Base-by-base conservation (phyloP, 306 rosid species). In the Sicyos baderoa region DNA sequence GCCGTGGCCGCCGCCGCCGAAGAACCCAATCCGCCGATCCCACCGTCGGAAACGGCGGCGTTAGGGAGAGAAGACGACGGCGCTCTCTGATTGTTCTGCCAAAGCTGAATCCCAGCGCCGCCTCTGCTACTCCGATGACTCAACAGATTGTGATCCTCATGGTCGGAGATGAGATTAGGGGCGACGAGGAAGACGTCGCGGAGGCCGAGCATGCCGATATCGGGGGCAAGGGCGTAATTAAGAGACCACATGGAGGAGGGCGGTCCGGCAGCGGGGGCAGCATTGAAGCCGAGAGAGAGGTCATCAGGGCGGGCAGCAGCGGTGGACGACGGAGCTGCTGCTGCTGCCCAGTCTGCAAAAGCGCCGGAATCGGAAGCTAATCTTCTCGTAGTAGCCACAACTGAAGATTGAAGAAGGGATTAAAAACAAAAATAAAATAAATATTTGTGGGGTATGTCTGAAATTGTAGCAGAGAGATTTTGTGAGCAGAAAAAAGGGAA, bases 311-410 rank as follows among this genome's bases (percentile, higher is more conserved):
- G 70, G 56, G 75, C 73, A 59, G 77, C 73, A 55, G 77, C 72
- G 32, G 87, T 65, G 27, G 95, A 54, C 0, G 92, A 71, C 2
- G 96, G 57, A 15, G 88, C 82, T 51, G 84, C 35, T 29, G 88
- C 82, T 51, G 84, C 35, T 29, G 35, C 89, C 98, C 98, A 93
- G 71, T 89, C 98, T 1, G 95, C 95, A 49, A 89, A 93, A 37
- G 96, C 97, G 47, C 96, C 96, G 45, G 97, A 86, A 79, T 89
- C 97, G 42, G 96, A 92, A 74, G 93, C 84, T 48, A 87, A 72
- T 78, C 96, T 84, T 89, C 96, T 87, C 82, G 96, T 85, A 84
- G 98, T 93, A 89, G 98, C 98, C 98, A 93, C 96, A 88, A 86
- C 95, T 88, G 86, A 64, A 50, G 21, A 0, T 17, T 29, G 47